A percentile compares a stretch with the other conserved stretches of the same genome.
Evolutionary conservation across 371 early-diverging fungal species (phyloP).

Genomic region (Mortierella sp.): DNA sequence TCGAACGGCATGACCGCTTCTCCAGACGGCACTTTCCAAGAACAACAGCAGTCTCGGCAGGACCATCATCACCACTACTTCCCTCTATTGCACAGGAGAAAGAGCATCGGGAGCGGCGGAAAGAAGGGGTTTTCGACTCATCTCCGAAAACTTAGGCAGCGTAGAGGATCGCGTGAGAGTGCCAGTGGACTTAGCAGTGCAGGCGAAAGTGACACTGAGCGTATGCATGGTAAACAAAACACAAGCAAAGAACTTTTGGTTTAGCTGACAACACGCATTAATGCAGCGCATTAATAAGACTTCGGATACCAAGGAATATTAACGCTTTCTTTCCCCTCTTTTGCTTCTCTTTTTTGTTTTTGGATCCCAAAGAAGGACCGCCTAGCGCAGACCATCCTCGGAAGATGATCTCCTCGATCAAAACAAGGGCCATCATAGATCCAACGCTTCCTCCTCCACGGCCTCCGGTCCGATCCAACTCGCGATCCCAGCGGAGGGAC

Average conservation of each 20-base stretch:
- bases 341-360: background rate
- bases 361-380: background rate
- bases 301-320: too few species aligned
- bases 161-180: slow-evolving; percentile 15
- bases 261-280: too few species aligned
- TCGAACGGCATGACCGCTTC: too few species aligned
- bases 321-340: too few species aligned
- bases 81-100: slow-evolving; percentile 7
- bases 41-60: too few species aligned
- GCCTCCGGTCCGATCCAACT: slow-evolving; percentile 7
- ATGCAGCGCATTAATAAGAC: too few species aligned
- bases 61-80: slow-evolving; percentile 3
- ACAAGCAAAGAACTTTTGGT: background rate
- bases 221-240: slow-evolving; percentile 4
- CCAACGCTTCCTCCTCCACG: slow-evolving; percentile 12
- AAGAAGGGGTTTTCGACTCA: slow-evolving; percentile 25
- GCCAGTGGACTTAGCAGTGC: slow-evolving; percentile 10
- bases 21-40: too few species aligned
- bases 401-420: background rate
- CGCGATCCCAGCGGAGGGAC: slow-evolving; percentile 1
- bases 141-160: slow-evolving; percentile 18
- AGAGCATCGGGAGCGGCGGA: slow-evolving; percentile 16
- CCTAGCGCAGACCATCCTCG: background rate
- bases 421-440: slow-evolving; percentile 4
- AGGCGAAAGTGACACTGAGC: slow-evolving; percentile 42